Percentiles rank a stretch among this genome's conserved stretches.
These are phyloP conservation scores for Pseudisothecium myosuroides DNA, from an alignment of 225 moss, liverwort and hornwort species.

Conservation along the genomic window DNA sequence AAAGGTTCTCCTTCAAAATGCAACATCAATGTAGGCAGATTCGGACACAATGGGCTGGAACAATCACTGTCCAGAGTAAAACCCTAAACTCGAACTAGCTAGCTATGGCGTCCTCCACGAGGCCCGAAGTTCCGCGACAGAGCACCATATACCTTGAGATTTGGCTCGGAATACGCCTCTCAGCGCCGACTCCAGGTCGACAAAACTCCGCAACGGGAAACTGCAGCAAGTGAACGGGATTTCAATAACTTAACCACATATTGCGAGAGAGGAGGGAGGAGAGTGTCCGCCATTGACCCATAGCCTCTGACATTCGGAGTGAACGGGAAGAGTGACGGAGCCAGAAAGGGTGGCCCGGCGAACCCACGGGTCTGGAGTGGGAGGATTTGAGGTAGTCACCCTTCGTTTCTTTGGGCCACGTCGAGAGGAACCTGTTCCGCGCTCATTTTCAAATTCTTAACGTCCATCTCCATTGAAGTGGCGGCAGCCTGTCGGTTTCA, in stretches of 20 bases:
- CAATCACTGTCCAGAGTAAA: neutral
- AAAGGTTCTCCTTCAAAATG: neutral
- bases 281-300: neutral
- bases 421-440: neutral
- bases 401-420: neutral
- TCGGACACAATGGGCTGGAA: neutral
- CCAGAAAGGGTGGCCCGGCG: neutral
- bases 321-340: neutral
- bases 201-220: neutral
- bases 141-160: neutral
- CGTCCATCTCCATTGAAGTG: neutral
- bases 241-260: neutral
- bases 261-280: neutral
- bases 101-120: neutral
- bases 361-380: neutral
- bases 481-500: neutral
- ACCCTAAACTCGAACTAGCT: constrained; percentile 1
- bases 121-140: neutral
- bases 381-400: neutral
- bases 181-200: neutral
- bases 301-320: neutral
- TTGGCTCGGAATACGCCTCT: neutral
- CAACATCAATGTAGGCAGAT: neutral
- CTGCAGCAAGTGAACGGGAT: neutral
- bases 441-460: constrained; percentile 9